These are phyloP conservation scores for Rhizomucor miehei DNA, from an alignment of 371 early-diverging fungal species.

Conservation along the genomic window DNA sequence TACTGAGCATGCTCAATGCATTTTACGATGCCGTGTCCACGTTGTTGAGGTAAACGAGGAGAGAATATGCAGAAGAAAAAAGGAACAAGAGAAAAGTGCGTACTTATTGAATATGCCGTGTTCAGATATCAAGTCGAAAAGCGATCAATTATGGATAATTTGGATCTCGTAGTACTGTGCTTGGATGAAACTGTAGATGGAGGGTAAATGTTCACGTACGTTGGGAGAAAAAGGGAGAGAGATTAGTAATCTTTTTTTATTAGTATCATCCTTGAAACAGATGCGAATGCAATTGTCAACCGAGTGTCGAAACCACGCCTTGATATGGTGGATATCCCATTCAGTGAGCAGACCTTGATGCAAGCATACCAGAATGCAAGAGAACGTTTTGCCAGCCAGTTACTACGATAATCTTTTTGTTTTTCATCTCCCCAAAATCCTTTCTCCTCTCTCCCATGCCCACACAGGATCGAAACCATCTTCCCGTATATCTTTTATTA, in stretches of 20 bases:
- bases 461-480: too few relatives aligned
- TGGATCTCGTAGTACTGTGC: constrained; percentile 88
- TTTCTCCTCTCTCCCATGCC: too few relatives aligned
- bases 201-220: constrained; percentile 60
- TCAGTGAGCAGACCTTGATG: constrained; percentile 89
- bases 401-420: constrained; percentile 55
- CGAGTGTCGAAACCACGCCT: constrained; percentile 89
- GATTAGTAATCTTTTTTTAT: too few relatives aligned
- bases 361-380: constrained; percentile 90
- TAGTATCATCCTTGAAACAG: constrained; percentile 86
- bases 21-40: constrained; percentile 84
- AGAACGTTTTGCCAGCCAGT: constrained; percentile 79
- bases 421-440: not conserved
- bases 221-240: too few relatives aligned
- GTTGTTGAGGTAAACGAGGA: constrained; percentile 66
- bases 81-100: too few relatives aligned
- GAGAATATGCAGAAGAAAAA: too few relatives aligned
- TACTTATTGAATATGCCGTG: too few relatives aligned
- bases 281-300: constrained; percentile 81
- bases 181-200: constrained; percentile 96
- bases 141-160: constrained; percentile 84
- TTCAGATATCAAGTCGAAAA: constrained; percentile 92
- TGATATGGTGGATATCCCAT: constrained; percentile 77
- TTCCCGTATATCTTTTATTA: too few relatives aligned
- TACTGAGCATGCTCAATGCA: constrained; percentile 73